These are phyloP conservation scores for Phytophthora macrochlamydospora DNA, from an alignment of 352 stramenopile genomes.

Conservation along the genomic window DNA sequence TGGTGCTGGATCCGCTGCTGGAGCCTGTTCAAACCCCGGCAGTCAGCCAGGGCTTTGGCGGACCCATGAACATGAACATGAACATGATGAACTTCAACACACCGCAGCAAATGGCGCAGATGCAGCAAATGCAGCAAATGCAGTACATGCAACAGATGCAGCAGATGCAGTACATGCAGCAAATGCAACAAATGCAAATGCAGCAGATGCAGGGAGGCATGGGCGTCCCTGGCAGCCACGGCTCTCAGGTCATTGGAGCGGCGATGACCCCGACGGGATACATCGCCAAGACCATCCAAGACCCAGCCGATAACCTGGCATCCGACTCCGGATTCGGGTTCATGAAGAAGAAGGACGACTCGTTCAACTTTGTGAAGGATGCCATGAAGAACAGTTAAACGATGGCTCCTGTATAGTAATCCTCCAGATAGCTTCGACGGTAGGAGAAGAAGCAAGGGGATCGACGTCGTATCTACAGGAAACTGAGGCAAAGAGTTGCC, in stretches of 20 bases:
- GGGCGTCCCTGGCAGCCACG: constrained; percentile 35
- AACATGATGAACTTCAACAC: constrained; percentile 71
- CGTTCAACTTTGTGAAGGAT: constrained; percentile 90
- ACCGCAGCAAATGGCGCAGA: constrained; percentile 46
- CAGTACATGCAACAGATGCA: constrained; percentile 40
- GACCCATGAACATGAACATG: constrained; percentile 61
- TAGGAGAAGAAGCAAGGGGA: constrained; percentile 35
- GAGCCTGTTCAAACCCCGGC: constrained; percentile 55
- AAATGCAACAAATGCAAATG: constrained; percentile 78
- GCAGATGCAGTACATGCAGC: constrained; percentile 76
- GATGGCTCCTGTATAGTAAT: constrained; percentile 55
- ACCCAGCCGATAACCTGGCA: constrained; percentile 70
- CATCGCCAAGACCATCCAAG: constrained; percentile 89
- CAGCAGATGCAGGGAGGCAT: constrained; percentile 63
- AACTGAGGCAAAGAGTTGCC: constrained; percentile 18
- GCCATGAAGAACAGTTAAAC: constrained; percentile 88
- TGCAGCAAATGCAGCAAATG: no score
- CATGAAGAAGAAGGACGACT: constrained; percentile 90
- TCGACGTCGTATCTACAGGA: constrained; percentile 33
- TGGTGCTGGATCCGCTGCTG: constrained; percentile 76
- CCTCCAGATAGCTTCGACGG: constrained; percentile 30
- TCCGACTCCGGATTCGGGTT: constrained; percentile 81
- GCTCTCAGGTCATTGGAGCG: constrained; percentile 81
- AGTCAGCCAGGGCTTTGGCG: constrained; percentile 48
- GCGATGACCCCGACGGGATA: constrained; percentile 86